Evolutionary conservation across 371 early-diverging fungal species (phyloP), one percentile per base, ranked within the genome.

Genomic region (Mortierella sp.): DNA sequence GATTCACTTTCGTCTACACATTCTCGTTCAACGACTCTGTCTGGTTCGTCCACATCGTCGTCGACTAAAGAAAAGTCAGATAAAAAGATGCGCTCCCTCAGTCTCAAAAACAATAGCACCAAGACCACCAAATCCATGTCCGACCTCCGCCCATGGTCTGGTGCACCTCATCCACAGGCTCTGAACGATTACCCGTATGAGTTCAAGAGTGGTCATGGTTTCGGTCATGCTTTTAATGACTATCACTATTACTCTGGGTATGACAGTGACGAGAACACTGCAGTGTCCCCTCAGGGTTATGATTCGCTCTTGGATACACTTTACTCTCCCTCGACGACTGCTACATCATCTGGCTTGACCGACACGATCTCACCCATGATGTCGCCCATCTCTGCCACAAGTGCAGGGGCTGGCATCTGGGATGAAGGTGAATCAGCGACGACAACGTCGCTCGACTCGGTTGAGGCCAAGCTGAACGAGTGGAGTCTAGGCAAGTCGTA

Each of bases 271-370:
- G 77, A 77, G 37, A 37, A 37, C 21, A 77, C 68, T 0, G 30
- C 57, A 28, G 51, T 60, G 23, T 68, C 53, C 21, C 26, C 72
- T 26, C 68, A 53, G 15, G 69, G 66, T 5, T 72, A 72, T 66
- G 79, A 72, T 29, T 68, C 72, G 7, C 62, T 77, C 47, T 64
- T 68, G 72, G 79, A 77, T 28, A 72, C 79, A 4, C 50, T 77
- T 2, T 46, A 72, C 37, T 69, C 79, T 18, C 79, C 72, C 18
- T 47, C 50, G 26, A 25, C 60, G 16, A 23, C 53, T 11, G 12
- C 12, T 5, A 53, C 72, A 18, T 37, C 50, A 28, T 11, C 65
- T 2, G 21, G 16, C 21, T 4, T 23, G 23, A 16, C 19, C 9
- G 12, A 53, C 3, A 12, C 53, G 9, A 16, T 53, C 53, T 23